A percentile compares a stretch with the other conserved stretches of the same genome.
phyloP scores from a whole-genome alignment of 139 green algal genomes.

The Ettlia oleoabundans region DNA sequence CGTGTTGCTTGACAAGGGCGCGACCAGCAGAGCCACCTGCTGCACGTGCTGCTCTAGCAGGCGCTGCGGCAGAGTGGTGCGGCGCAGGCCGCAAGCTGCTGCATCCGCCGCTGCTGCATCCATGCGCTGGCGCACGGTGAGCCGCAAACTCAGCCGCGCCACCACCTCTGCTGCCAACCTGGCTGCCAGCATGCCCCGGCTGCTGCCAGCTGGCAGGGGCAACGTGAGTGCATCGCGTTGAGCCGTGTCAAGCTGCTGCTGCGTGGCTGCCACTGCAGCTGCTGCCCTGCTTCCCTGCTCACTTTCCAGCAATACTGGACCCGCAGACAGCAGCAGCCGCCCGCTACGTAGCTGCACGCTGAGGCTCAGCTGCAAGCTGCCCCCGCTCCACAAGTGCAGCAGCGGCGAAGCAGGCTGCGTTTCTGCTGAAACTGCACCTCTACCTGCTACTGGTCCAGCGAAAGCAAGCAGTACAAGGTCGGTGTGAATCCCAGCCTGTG shows the following conservation, averaged over 20 bases:
- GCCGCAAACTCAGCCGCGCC: slow-evolving; percentile 3
- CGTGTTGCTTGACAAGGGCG: not conserved
- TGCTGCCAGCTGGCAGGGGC: slow-evolving; percentile 23
- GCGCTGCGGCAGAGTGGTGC: not conserved
- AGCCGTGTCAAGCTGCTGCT: slow-evolving; percentile 13
- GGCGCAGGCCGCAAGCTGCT: not conserved
- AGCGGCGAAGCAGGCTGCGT: not conserved
- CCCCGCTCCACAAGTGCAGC: slow-evolving; percentile 9
- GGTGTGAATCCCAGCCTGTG: not conserved
- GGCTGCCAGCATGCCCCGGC: slow-evolving; percentile 21
- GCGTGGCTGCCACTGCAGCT: not conserved
- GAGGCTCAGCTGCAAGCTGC: slow-evolving; percentile 27
- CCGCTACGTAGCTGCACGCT: slow-evolving; percentile 19
- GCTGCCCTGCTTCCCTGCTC: not conserved
- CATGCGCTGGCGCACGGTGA: slow-evolving; percentile 6
- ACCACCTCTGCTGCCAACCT: slow-evolving; percentile 4
- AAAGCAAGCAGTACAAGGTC: not conserved
- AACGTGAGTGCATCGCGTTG: slow-evolving; percentile 9
- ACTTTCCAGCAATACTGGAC: not conserved
- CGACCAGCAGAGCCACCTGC: not conserved
- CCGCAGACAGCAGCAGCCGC: slow-evolving; percentile 14
- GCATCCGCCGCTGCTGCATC: not conserved
- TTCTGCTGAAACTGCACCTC: not conserved
- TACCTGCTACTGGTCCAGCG: not conserved
- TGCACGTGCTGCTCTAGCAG: not conserved